Base-by-base conservation (phyloP, 1,139 yeast genomes). In the Pichia sp. region DNA sequence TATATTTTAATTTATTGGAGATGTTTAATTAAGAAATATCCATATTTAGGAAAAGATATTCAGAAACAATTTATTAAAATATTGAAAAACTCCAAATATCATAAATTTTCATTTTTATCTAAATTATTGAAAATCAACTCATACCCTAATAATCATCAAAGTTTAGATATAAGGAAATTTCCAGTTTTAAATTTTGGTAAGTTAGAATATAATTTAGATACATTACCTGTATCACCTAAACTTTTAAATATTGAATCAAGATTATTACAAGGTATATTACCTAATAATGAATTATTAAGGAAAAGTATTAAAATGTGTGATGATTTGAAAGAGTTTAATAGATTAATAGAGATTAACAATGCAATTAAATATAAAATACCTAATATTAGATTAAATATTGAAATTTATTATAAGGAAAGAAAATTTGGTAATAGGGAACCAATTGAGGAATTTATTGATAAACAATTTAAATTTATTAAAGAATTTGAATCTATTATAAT, bases 181-280 rank as follows among this genome's bases (percentile, higher is more conserved):
- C 46, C 48, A 7, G 23, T 35, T 19, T 21, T 45, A 4, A 38
- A 40, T 26, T 43, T 42, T 26, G 43, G 35, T 22, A 38, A 35
- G 24, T 21, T 44, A 22, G 37, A 35, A 14, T 34, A 9, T 14
- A 49, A 42, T 23, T 24, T 41, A 4, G 42, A 43, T 15, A 46
- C 47, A 14, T 18, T 40, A n/a, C 22, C 39, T 8, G 43, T 36
- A 11, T 28, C 36, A 19, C 55, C 56, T 1, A 45, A 44, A 10
- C 30, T 52, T 24, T 43, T 39, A 19, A 40, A 48, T 21, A 50
- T 55, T 21, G 53, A 53, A 35, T 42, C 51, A 3, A 48, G 55
- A 35, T 33, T 55, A 19, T 38, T 41, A 12, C 36, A 41, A 23
- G 59, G 60, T 8, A 51, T 56, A 10, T 36, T 47, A 28, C 60